Base-by-base conservation (phyloP, 2,329 filamentous ascomycete species). In the Claviceps fusiformis region DNA sequence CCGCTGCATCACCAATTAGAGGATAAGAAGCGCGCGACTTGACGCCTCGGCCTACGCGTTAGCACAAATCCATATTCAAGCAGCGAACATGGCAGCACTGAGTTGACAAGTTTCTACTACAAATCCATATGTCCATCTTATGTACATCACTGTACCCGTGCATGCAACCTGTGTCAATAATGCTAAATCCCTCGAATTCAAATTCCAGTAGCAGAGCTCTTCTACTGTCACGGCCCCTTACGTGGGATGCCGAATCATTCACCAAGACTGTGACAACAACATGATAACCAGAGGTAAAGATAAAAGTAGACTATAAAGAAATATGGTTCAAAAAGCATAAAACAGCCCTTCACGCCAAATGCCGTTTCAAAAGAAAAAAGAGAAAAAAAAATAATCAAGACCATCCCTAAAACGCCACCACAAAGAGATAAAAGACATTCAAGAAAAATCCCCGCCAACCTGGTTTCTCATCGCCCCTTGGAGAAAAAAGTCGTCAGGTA, bases 361-460 rank as follows among this genome's bases (percentile, higher is more conserved):
- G 58, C 61, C 59, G 53, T 55, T 41, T n/a, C 4, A 27, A 39
- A n/a, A 39, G 9, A 8, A 10, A 24, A 39, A 39, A 24, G 24
- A 24, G 24, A 24, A 24, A 17, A 8, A 2, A 37, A 11, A 8
- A 54, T n/a, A 63, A 63, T 24, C 43, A 52, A 55, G 15, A 59
- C 62, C 63, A 61, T 60, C 60, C 65, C 60, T 60, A 64, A 70
- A 70, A 70, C 67, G 67, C 67, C 67, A 62, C 61, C 64, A 64
- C 52, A 64, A 61, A 46, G 59, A 31, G 60, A 63, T 60, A 56
- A 58, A 60, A 60, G 56, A 61, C 57, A 53, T 19, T 50, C 53
- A 49, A 35, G 47, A 49, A 39, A 53, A 47, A 8, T n/a, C 29
- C 13, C 52, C 33, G 39, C 44, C 24, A 54, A 48, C 45, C 52